These are phyloP conservation scores for Magnusiomyces fungicola DNA, from an alignment of 1,139 yeast species.

Conservation along the genomic window DNA sequence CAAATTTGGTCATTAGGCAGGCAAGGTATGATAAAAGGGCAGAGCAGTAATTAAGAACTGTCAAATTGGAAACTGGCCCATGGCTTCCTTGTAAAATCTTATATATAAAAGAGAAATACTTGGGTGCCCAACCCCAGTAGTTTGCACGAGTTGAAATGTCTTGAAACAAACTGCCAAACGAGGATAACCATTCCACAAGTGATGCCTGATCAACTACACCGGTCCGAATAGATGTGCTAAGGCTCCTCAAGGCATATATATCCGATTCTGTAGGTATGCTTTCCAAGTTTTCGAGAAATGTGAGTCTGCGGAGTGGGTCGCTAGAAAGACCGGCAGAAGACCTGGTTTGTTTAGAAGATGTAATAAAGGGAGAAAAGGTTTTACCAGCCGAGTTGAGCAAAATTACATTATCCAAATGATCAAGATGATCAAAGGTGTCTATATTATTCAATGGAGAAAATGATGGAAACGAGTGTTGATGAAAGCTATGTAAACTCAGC, in stretches of 20 bases:
- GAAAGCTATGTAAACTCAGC: background rate
- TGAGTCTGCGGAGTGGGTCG: background rate
- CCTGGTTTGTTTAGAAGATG: background rate
- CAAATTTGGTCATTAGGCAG: constrained; percentile 2
- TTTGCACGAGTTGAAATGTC: constrained; percentile 5
- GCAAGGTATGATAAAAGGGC: constrained; percentile 2
- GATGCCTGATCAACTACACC: background rate
- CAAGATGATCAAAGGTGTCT: background rate
- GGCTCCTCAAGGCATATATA: background rate
- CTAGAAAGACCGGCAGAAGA: background rate
- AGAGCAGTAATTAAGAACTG: background rate
- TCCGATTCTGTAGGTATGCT: constrained; percentile 4
- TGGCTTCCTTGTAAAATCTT: constrained; percentile 5
- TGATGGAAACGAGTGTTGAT: background rate
- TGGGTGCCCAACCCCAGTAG: constrained; percentile 8
- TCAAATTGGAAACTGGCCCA: background rate
- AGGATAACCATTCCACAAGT: background rate
- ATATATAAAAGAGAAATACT: constrained; percentile 6
- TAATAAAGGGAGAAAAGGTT: background rate
- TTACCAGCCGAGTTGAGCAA: background rate
- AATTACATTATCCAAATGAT: background rate
- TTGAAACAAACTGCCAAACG: constrained; percentile 3
- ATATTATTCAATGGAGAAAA: too few relatives aligned
- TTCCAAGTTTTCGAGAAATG: constrained; percentile 3
- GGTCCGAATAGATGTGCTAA: background rate